These are phyloP conservation scores for Candida wancherniae DNA, from an alignment of 805 yeast species.

Conservation along the genomic window DNA sequence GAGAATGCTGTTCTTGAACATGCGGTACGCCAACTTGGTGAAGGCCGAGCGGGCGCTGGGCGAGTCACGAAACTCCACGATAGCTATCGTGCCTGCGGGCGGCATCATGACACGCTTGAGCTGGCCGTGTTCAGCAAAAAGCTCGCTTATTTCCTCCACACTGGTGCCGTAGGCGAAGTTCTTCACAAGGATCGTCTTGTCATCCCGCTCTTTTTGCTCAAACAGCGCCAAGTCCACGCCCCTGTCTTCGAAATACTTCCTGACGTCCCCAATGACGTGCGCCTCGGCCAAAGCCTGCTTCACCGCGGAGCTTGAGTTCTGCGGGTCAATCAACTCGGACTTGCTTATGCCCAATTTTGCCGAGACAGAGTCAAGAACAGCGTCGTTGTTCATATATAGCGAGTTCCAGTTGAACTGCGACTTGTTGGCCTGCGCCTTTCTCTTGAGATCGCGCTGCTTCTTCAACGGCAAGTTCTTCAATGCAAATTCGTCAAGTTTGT, in stretches of 20 bases:
- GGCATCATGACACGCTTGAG: slow-evolving; percentile 83
- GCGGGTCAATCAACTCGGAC: slow-evolving; percentile 81
- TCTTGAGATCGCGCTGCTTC: slow-evolving; percentile 80
- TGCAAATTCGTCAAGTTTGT: slow-evolving; percentile 85
- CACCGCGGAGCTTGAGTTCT: slow-evolving; percentile 82
- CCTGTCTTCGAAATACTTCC: slow-evolving; percentile 76
- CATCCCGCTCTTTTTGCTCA: slow-evolving; percentile 65
- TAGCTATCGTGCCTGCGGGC: slow-evolving; percentile 93
- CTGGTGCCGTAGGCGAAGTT: slow-evolving; percentile 89
- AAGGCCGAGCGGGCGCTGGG: slow-evolving; percentile 89
- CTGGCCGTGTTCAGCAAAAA: slow-evolving; percentile 78
- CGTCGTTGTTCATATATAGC: slow-evolving; percentile 82
- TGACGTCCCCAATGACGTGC: slow-evolving; percentile 86
- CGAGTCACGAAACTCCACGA: slow-evolving; percentile 79
- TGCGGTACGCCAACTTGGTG: slow-evolving; percentile 76
- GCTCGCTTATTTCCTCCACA: slow-evolving; percentile 70
- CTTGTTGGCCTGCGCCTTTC: slow-evolving; percentile 79
- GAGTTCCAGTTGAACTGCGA: slow-evolving; percentile 95
- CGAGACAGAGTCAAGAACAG: slow-evolving; percentile 88
- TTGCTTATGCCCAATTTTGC: slow-evolving; percentile 75
- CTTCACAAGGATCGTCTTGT: slow-evolving; percentile 74
- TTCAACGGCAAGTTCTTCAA: slow-evolving; percentile 86
- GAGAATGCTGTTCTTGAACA: slow-evolving; percentile 81
- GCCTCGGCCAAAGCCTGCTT: slow-evolving; percentile 98
- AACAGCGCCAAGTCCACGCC: slow-evolving; percentile 83